Percentiles rank a stretch among this genome's conserved stretches.
These are phyloP conservation scores for Neurospora terricola DNA, from an alignment of 495 filamentous ascomycete species.

Conservation along the genomic window DNA sequence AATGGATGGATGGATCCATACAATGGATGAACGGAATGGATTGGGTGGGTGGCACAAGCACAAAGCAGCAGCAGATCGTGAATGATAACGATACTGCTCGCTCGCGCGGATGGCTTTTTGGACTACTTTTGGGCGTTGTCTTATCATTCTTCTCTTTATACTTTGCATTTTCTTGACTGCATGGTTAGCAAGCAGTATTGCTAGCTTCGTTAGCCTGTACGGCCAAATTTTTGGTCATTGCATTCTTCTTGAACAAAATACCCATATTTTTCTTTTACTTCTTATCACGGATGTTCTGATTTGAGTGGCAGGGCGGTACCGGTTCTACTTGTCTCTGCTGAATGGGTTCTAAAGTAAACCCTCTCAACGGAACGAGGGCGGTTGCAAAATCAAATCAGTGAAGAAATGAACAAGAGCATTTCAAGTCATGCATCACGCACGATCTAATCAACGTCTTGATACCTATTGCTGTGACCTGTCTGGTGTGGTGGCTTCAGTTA, in stretches of 20 bases:
- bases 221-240: neutral
- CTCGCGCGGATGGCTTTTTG: neutral
- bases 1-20: neutral
- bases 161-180: neutral
- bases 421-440: neutral
- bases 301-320: neutral
- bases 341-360: neutral
- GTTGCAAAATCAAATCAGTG: neutral
- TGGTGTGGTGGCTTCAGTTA: neutral
- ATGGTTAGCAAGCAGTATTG: neutral
- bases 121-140: neutral
- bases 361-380: neutral
- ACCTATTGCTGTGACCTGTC: neutral
- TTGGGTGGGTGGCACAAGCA: neutral
- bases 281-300: neutral
- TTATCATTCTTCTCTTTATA: neutral
- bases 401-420: neutral
- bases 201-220: neutral
- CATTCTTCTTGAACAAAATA: neutral
- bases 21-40: neutral
- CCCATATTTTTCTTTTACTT: neutral
- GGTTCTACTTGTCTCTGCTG: neutral
- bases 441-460: neutral
- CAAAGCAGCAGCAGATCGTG: neutral
- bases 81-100: neutral